Evolutionary conservation across 805 yeast species (phyloP).

Genomic region (Lipomyces starkeyi): DNA sequence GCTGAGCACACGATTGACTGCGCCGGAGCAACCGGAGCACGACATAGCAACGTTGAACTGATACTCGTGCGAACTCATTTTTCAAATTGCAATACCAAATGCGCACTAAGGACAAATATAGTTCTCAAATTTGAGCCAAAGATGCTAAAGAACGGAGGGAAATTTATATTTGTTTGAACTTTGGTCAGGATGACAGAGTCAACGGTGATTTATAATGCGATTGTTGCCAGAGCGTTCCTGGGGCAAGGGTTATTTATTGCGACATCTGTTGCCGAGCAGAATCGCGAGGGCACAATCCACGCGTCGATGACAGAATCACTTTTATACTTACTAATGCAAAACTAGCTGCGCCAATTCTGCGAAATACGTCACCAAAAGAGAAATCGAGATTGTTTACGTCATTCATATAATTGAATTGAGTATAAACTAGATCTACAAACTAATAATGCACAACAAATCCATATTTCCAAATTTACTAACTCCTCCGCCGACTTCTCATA

Average conservation of each 20-base stretch:
- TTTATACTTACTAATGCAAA: no score
- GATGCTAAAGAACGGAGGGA: background rate
- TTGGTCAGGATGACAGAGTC: background rate
- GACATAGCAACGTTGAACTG: conserved; percentile 84
- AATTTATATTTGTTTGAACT: background rate
- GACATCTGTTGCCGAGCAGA: background rate
- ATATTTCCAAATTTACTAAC: background rate
- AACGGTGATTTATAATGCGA: background rate
- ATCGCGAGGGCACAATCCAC: background rate
- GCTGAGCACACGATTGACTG: conserved; percentile 71
- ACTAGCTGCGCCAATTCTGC: no score
- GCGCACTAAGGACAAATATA: background rate
- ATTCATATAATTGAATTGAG: background rate
- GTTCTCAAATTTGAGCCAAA: background rate
- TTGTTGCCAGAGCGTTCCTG: background rate
- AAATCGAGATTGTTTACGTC: background rate
- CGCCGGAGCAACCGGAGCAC: conserved; percentile 85
- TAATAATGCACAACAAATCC: background rate
- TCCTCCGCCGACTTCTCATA: background rate
- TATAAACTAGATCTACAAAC: background rate
- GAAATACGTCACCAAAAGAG: background rate
- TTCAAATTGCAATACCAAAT: background rate
- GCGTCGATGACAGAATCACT: background rate
- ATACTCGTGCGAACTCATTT: conserved; percentile 65
- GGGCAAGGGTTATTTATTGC: background rate